Evolutionary conservation across 2,329 filamentous ascomycete species (phyloP).

Genomic region (Phaeomoniella chlamydospora): DNA sequence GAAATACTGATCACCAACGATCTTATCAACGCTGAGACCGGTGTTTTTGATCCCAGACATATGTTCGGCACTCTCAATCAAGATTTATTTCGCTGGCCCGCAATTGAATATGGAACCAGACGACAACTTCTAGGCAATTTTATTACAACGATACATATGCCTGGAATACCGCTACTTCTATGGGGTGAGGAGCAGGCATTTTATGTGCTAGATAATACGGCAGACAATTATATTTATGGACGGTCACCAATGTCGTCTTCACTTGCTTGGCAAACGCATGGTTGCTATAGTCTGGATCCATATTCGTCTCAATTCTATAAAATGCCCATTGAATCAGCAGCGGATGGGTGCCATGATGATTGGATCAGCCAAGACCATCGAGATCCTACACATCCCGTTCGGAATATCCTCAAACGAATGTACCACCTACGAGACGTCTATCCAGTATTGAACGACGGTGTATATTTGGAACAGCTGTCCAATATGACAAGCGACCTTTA

Average conservation of each 20-base stretch:
- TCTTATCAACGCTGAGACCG: slow-evolving; percentile 34
- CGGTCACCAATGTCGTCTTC: slow-evolving; percentile 31
- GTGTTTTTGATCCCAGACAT: slow-evolving; percentile 38
- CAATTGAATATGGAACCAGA: slow-evolving; percentile 33
- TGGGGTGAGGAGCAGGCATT: slow-evolving; percentile 44
- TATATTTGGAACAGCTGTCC: slow-evolving; percentile 28
- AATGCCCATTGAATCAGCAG: slow-evolving; percentile 32
- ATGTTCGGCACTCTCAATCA: slow-evolving; percentile 42
- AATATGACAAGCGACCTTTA: slow-evolving; percentile 28
- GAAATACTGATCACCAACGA: slow-evolving; percentile 33
- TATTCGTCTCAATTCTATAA: slow-evolving; percentile 33
- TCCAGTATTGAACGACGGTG: slow-evolving; percentile 37
- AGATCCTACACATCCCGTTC: slow-evolving; percentile 36
- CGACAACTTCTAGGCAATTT: slow-evolving; percentile 35
- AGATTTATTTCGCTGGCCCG: slow-evolving; percentile 41
- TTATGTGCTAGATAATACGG: slow-evolving; percentile 40
- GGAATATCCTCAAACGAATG: slow-evolving; percentile 36
- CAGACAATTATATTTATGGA: slow-evolving; percentile 41
- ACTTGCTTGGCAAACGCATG: slow-evolving; percentile 40
- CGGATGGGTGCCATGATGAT: slow-evolving; percentile 35
- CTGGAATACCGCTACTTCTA: slow-evolving; percentile 34
- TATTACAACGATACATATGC: slow-evolving; percentile 34
- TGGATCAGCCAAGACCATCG: slow-evolving; percentile 36
- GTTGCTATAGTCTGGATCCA: slow-evolving; percentile 37
- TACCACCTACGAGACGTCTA: slow-evolving; percentile 34